Conservation (phyloP, 768 basidiomycete genomes). For the Amanita rubescens region DNA sequence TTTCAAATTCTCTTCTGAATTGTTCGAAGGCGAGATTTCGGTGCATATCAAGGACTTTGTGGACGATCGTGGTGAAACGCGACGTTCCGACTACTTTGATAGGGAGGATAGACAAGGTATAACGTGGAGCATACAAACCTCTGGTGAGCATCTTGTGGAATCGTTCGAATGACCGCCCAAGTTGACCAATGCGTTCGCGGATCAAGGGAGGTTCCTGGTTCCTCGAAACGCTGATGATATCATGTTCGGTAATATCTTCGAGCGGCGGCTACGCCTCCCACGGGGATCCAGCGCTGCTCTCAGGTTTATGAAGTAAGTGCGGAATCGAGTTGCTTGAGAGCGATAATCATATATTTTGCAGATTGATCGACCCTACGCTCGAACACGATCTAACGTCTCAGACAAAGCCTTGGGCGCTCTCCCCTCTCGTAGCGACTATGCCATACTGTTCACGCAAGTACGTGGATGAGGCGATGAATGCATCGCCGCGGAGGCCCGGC, state of each 20-base stretch:
- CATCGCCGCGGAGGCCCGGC: not conserved
- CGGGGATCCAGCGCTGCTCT: constrained; percentile 77
- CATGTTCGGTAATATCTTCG: constrained; percentile 84
- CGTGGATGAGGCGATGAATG: not conserved
- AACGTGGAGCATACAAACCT: constrained; percentile 90
- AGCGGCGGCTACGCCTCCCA: constrained; percentile 67
- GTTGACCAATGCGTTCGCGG: not conserved
- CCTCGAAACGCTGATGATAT: constrained; percentile 70
- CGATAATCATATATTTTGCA: constrained; percentile 19
- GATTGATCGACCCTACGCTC: constrained; percentile 83
- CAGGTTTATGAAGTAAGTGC: constrained; percentile 65
- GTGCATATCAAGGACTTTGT: constrained; percentile 74
- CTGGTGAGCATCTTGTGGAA: constrained; percentile 42
- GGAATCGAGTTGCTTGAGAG: constrained; percentile 16
- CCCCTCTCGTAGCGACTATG: constrained; percentile 77
- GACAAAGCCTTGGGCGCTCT: constrained; percentile 88
- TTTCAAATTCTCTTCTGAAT: constrained; percentile 46
- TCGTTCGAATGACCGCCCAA: not conserved
- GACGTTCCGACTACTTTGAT: constrained; percentile 66
- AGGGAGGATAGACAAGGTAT: constrained; percentile 62
- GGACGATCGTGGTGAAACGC: constrained; percentile 38
- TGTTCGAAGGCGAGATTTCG: constrained; percentile 70
- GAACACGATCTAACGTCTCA: constrained; percentile 73
- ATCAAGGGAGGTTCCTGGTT: constrained; percentile 62
- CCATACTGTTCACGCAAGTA: constrained; percentile 58